These are phyloP conservation scores for Oidium heveae DNA, from an alignment of 2,329 filamentous ascomycete species.

Conservation along the genomic window DNA sequence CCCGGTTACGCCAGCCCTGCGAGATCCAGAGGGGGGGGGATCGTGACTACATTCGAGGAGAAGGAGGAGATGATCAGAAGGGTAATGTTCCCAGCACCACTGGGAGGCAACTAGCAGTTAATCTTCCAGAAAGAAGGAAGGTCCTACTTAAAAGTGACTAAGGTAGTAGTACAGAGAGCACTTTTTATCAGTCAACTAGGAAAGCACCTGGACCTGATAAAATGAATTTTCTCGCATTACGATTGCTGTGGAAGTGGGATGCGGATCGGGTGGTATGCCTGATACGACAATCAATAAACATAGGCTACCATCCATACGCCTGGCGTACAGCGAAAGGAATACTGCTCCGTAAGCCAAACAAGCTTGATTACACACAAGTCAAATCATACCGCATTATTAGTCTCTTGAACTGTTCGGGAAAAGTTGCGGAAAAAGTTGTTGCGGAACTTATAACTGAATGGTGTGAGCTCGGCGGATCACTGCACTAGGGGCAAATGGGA, in stretches of 20 bases:
- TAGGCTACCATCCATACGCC: neutral
- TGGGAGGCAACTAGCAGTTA: too few species aligned
- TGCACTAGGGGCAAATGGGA: neutral
- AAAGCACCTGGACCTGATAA: neutral
- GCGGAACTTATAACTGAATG: neutral
- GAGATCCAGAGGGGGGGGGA: neutral
- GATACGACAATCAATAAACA: neutral
- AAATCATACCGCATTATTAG: neutral
- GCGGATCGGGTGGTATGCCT: neutral
- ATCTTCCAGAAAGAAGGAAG: neutral
- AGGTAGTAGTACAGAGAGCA: neutral
- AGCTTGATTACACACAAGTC: neutral
- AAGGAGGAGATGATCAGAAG: neutral
- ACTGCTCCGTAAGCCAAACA: neutral
- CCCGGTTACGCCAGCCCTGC: neutral
- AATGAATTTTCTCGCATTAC: neutral
- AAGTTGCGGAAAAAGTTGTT: neutral
- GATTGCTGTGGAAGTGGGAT: neutral
- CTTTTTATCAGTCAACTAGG: neutral
- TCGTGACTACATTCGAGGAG: neutral
- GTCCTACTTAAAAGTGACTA: neutral
- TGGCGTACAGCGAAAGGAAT: neutral
- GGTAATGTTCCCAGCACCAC: neutral
- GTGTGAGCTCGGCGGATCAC: neutral
- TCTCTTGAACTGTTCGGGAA: neutral